Conservation (phyloP, 345 rosid genomes). For the Cardamine occulta region DNA sequence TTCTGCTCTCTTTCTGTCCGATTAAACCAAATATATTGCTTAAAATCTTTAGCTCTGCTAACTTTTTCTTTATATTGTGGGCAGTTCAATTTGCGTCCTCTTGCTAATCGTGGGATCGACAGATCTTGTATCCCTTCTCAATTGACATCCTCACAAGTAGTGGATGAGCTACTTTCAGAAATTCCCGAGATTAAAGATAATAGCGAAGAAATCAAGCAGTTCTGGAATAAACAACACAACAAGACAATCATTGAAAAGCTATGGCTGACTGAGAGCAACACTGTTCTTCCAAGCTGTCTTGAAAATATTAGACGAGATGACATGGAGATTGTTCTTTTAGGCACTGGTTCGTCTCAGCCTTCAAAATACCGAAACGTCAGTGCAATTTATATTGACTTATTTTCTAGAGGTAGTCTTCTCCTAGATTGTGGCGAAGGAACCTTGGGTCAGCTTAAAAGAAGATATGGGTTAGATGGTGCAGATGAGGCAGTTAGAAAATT, state of each 20-base stretch:
- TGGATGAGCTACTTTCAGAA: conserved; percentile 66
- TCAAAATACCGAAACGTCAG: conserved; percentile 93
- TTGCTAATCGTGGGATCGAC: conserved; percentile 76
- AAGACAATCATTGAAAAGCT: conserved; percentile 57
- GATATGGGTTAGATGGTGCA: conserved; percentile 82
- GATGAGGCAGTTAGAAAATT: conserved; percentile 67
- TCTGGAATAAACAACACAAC: conserved; percentile 55
- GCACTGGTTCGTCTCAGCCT: conserved; percentile 99
- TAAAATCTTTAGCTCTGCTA: not conserved
- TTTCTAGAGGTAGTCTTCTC: conserved; percentile 76
- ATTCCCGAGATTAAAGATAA: conserved; percentile 75
- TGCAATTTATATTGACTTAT: conserved; percentile 74
- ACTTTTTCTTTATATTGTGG: not conserved
- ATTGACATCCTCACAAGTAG: conserved; percentile 51
- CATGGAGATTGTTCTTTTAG: conserved; percentile 87
- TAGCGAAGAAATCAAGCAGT: conserved; percentile 54
- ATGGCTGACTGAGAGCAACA: conserved; percentile 50
- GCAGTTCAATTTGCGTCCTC: conserved; percentile 94
- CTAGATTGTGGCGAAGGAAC: conserved; percentile 98
- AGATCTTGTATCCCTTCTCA: conserved; percentile 66
- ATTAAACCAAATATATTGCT: not conserved
- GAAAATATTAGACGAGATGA: conserved; percentile 78
- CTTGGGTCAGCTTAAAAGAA: conserved; percentile 91
- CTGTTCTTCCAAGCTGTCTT: conserved; percentile 67
- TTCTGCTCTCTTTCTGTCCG: not conserved